Evolutionary conservation across 1,139 yeast species (phyloP).

Genomic region (Pichia sp.): DNA sequence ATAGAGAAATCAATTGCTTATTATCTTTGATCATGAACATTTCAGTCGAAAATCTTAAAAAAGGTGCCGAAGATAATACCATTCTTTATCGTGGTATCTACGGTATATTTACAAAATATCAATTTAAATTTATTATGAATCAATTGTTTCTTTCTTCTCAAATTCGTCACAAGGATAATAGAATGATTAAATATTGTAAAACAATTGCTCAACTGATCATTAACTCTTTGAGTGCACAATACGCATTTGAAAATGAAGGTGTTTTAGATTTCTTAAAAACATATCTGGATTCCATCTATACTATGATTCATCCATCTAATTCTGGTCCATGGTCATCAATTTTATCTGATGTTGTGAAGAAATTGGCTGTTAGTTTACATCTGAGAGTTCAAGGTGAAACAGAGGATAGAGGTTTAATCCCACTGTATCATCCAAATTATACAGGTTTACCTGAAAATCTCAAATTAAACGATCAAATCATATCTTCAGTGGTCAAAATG

Average conservation of each 20-base stretch:
- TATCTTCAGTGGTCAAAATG: conserved; percentile 47
- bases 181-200: conserved; percentile 26
- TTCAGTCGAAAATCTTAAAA: conserved; percentile 43
- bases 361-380: conserved; percentile 53
- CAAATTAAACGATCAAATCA: conserved; percentile 41
- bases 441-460: conserved; percentile 41
- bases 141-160: conserved; percentile 42
- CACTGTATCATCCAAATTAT: conserved; percentile 34
- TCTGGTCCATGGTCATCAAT: conserved; percentile 77
- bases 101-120: conserved; percentile 62
- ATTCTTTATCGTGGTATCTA: conserved; percentile 34
- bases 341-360: conserved; percentile 57
- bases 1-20: conserved; percentile 60
- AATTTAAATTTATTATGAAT: conserved; percentile 54
- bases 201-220: conserved; percentile 56
- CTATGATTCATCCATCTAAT: conserved; percentile 90
- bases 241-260: conserved; percentile 37
- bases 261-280: conserved; percentile 50
- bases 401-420: conserved; percentile 27
- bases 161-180: conserved; percentile 23
- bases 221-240: conserved; percentile 55
- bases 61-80: conserved; percentile 31
- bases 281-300: conserved; percentile 64
- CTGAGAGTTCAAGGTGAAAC: conserved; percentile 49
- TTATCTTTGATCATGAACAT: conserved; percentile 62